Evolutionary conservation across 805 yeast species (phyloP), one percentile per base, ranked within the genome.

Genomic region (Suhomyces tanzawaensis): DNA sequence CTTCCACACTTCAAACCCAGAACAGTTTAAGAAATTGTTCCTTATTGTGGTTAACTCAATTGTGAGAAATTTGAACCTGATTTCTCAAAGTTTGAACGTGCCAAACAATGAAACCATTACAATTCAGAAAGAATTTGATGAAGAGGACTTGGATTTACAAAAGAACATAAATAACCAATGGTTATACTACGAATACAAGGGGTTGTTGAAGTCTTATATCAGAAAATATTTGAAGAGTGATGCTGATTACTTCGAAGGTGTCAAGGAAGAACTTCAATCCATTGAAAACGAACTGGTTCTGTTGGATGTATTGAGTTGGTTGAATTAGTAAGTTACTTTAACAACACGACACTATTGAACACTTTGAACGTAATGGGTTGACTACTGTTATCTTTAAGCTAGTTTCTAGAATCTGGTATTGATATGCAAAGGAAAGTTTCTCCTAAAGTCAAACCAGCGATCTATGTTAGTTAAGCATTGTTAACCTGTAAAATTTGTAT

Each of bases 171-270:
- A 69, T 46, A 39, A 45, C 21, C 69, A 67, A 40, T 69, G 74
- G 74, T 50, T 68, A 26, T 64, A 57, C 44, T 69, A 58, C 45
- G 73, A 69, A 38, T 69, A 69, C 50, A 48, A 57, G 35, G 72
- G 73, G 0, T 58, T 69, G 45, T 56, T 67, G 48, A 69, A 69
- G 45, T 51, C 64, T 8, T 66, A 64, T 45, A 52, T 62, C 28
- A 54, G 72, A 48, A 58, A 57, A 44, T 65, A 37, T 24, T 38
- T 53, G 32, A 41, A 42, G 33, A 47, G 46, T 30, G 42, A 46
- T 14, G 37, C 40, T 8, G 44, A 40, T 21, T 45, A 44, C 19
- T 23, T 45, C 25, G 49, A 46, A 11, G 52, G 49, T n/a, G 37
- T 52, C 30, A 41, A 36, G 29, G 39, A 36, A 7, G 29, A 48